Conservation (phyloP, 345 rosid genomes). For the Boechera divaricarpa region DNA sequence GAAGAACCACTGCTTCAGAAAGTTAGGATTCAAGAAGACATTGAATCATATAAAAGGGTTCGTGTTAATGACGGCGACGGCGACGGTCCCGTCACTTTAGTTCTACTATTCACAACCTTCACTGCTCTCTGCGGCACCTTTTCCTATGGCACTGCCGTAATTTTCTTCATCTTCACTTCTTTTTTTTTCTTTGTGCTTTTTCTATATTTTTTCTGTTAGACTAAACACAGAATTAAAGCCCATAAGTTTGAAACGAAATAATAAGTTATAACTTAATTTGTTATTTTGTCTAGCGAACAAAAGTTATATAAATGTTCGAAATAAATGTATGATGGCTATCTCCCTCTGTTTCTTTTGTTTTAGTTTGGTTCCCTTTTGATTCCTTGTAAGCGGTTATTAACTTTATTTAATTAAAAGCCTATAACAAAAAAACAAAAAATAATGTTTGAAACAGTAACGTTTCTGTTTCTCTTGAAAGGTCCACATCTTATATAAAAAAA, state of each 20-base stretch:
- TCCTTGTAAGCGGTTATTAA: too few species aligned
- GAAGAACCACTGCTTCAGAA: conserved; percentile 43
- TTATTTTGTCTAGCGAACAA: not conserved
- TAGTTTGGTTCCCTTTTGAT: too few species aligned
- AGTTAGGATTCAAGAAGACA: conserved; percentile 25
- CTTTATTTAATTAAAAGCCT: too few species aligned
- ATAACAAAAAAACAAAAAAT: too few species aligned
- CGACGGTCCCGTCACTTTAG: conserved; percentile 41
- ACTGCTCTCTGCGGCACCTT: conserved; percentile 46
- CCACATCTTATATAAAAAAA: not conserved
- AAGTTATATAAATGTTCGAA: too few species aligned
- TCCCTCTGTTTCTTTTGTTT: too few species aligned
- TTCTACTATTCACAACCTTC: conserved; percentile 39
- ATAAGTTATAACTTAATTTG: not conserved
- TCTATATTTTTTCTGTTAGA: not conserved
- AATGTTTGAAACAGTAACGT: not conserved
- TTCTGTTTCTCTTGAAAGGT: conserved; percentile 6
- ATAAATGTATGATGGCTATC: too few species aligned
- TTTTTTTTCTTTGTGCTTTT: not conserved
- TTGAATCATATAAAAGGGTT: conserved; percentile 22
- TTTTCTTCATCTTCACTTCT: conserved; percentile 12
- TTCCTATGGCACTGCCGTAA: conserved; percentile 49
- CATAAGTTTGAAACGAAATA: not conserved
- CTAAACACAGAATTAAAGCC: not conserved
- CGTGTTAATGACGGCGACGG: not conserved